These are phyloP conservation scores for Kodamaea hsintzibuensis DNA, from an alignment of 805 yeast genomes.

Conservation along the genomic window DNA sequence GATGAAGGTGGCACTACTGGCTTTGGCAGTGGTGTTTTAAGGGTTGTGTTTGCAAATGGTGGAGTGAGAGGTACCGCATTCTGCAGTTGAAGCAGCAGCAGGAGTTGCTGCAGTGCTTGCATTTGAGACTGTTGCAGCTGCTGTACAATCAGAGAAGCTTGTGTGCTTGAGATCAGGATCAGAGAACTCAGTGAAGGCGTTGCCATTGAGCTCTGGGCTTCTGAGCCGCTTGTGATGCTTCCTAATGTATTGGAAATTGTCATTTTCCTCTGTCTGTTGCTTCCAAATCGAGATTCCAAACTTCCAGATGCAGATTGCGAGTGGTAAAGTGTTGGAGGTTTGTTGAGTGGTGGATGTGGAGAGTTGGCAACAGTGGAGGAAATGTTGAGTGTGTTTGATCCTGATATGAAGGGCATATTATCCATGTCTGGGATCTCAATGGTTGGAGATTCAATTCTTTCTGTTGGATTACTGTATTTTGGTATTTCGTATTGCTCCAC, in stretches of 20 bases:
- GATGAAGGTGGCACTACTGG: conserved; percentile 23
- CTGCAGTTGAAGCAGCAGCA: conserved; percentile 6
- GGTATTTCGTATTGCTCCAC: conserved; percentile 1
- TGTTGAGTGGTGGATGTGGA: conserved; percentile 28
- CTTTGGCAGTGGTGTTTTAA: conserved; percentile 39
- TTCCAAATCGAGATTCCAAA: conserved; percentile 29
- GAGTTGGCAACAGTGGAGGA: conserved; percentile 3
- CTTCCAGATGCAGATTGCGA: conserved; percentile 45
- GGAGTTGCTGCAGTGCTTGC: neutral
- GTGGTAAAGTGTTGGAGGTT: conserved; percentile 46
- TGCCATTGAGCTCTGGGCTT: neutral
- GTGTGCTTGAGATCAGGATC: neutral
- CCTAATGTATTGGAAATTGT: conserved; percentile 39
- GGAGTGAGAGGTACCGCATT: conserved; percentile 37
- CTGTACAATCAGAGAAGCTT: conserved; percentile 28
- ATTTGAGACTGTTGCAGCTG: conserved; percentile 13
- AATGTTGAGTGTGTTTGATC: conserved; percentile 1
- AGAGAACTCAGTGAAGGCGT: conserved; percentile 15
- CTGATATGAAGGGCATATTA: conserved; percentile 25
- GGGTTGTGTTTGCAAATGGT: conserved; percentile 34
- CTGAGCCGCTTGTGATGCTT: conserved; percentile 8
- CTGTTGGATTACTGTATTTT: conserved; percentile 10
- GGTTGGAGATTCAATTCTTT: conserved; percentile 55
- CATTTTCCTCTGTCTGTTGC: conserved; percentile 29
- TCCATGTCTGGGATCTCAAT: conserved; percentile 74